phyloP scores from a whole-genome alignment of 306 rosid genomes.

The Fragaria iinumae region DNA sequence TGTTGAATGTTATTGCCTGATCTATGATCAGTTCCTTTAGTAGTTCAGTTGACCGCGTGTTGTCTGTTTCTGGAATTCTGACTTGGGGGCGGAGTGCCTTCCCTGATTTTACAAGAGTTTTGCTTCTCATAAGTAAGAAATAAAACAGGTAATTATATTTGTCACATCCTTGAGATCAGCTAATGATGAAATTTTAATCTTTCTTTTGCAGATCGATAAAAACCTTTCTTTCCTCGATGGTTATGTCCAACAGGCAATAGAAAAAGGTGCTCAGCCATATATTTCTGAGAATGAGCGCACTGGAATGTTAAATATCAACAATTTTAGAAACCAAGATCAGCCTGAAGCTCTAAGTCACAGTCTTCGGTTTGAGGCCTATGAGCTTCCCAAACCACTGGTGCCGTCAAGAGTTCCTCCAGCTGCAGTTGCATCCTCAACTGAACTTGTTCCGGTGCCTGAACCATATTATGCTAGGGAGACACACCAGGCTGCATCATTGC shows the following conservation, averaged over 20 bases:
- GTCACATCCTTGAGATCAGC: neutral
- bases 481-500: conserved; percentile 40
- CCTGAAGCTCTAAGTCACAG: conserved; percentile 59
- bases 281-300: conserved; percentile 62
- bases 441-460: conserved; percentile 65
- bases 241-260: conserved; percentile 59
- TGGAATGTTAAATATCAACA: conserved; percentile 43
- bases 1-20: neutral
- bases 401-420: conserved; percentile 41
- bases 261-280: conserved; percentile 79
- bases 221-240: conserved; percentile 63
- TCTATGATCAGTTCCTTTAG: neutral
- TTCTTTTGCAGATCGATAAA: conserved; percentile 57
- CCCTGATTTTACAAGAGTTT: neutral
- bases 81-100: neutral
- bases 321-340: conserved; percentile 54
- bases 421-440: conserved; percentile 52
- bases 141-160: neutral
- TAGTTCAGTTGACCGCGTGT: neutral
- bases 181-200: conserved; percentile 5
- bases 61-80: neutral
- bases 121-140: neutral
- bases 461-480: conserved; percentile 59
- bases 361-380: conserved; percentile 84
- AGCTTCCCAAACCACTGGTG: conserved; percentile 62